Percentiles rank a stretch among this genome's conserved stretches.
Evolutionary conservation across 2,329 filamentous ascomycete genomes (phyloP).

Genomic region (Eutypa lata): DNA sequence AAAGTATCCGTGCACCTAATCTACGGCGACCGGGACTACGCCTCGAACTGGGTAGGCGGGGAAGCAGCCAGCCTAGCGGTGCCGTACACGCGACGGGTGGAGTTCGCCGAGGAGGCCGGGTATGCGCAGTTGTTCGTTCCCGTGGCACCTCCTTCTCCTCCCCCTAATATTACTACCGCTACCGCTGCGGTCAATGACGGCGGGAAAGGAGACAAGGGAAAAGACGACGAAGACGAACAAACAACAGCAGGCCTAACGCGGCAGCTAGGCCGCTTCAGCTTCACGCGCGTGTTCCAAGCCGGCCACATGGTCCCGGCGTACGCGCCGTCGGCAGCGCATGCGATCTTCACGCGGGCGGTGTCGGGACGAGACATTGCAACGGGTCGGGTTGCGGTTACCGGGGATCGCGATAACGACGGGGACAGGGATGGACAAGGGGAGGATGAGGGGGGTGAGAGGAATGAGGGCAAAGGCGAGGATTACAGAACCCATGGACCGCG

Average conservation of each 20-base stretch:
- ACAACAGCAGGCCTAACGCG: conserved; percentile 51
- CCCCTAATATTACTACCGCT: too few species aligned
- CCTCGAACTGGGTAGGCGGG: conserved; percentile 55
- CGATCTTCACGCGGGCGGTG: conserved; percentile 36
- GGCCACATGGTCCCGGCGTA: conserved; percentile 50
- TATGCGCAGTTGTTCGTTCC: neutral
- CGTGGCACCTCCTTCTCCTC: too few species aligned
- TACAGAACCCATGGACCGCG: conserved; percentile 17
- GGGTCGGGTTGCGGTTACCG: conserved; percentile 43
- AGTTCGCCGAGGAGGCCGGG: neutral
- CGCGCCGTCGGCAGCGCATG: conserved; percentile 8
- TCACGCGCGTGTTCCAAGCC: conserved; percentile 52
- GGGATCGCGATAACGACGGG: too few species aligned
- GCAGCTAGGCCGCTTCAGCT: conserved; percentile 63
- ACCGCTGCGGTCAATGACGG: too few species aligned
- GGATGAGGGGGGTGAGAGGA: too few species aligned
- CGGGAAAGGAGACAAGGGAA: too few species aligned
- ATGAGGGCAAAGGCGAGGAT: conserved; percentile 37
- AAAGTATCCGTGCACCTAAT: conserved; percentile 47
- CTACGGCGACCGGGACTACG: conserved; percentile 56
- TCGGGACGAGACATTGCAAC: conserved; percentile 43
- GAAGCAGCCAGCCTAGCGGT: conserved; percentile 46
- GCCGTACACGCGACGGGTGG: neutral
- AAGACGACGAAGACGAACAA: neutral
- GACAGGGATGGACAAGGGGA: too few species aligned